phyloP scores from a whole-genome alignment of 148 eudicot species.

The Nepenthes mirabilis region DNA sequence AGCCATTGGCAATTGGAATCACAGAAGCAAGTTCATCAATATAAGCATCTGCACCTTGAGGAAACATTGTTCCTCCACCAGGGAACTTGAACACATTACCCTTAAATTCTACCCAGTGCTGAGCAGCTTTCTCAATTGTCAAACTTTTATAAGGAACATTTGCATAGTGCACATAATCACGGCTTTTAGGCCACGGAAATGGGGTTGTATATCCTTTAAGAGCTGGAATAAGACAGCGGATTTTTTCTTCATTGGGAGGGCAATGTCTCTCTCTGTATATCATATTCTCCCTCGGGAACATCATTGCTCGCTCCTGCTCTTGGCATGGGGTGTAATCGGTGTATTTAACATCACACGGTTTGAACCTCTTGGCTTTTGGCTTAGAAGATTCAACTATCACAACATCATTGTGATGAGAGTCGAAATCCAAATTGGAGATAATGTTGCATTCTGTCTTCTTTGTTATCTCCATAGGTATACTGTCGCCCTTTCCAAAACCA shows the following conservation, averaged over 20 bases:
- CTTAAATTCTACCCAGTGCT: slow-evolving; percentile 73
- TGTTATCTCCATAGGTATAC: slow-evolving; percentile 28
- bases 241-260: slow-evolving; percentile 52
- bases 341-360: slow-evolving; percentile 44
- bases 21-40: slow-evolving; percentile 79
- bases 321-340: slow-evolving; percentile 83
- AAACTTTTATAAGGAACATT: slow-evolving; percentile 77
- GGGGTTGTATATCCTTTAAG: slow-evolving; percentile 74
- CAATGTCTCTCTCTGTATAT: slow-evolving; percentile 77
- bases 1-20: slow-evolving; percentile 64
- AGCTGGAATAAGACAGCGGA: slow-evolving; percentile 76
- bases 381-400: slow-evolving; percentile 25
- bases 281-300: slow-evolving; percentile 74
- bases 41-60: slow-evolving; percentile 86
- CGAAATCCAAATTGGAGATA: slow-evolving; percentile 30
- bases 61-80: slow-evolving; percentile 89
- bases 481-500: slow-evolving; percentile 50
- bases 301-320: slow-evolving; percentile 78
- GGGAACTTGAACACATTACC: slow-evolving; percentile 81
- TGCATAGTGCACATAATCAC: slow-evolving; percentile 73
- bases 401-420: slow-evolving; percentile 38
- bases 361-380: slow-evolving; percentile 34
- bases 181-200: slow-evolving; percentile 78
- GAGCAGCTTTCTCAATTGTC: slow-evolving; percentile 71
- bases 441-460: slow-evolving; percentile 24